Conservation (phyloP, 352 stramenopile genomes). For the Globisporangium yorkense region DNA sequence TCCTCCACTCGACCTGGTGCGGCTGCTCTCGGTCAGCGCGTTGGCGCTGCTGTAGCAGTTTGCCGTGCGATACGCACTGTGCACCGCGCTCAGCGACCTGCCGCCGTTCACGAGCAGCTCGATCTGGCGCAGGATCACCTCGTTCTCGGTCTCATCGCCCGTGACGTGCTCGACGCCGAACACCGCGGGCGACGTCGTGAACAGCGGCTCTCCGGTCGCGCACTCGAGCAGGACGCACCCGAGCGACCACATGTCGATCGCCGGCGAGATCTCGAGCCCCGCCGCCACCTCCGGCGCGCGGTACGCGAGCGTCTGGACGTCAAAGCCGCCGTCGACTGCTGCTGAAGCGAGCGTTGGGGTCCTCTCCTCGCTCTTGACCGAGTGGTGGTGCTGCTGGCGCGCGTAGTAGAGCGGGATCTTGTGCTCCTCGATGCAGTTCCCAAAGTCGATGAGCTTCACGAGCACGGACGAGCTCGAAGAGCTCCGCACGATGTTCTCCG, state of each 20-base stretch:
- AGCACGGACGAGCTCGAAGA: constrained; percentile 15
- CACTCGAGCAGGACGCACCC: constrained; percentile 70
- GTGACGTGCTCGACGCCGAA: not conserved
- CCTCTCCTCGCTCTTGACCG: too few relatives aligned
- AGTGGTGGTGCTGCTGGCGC: constrained; percentile 7
- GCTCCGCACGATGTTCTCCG: constrained; percentile 56
- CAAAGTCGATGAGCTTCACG: constrained; percentile 75
- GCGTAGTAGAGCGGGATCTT: constrained; percentile 30
- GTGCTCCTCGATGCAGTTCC: constrained; percentile 52
- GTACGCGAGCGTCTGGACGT: constrained; percentile 73
- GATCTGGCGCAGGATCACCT: constrained; percentile 40
- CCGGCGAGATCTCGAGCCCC: constrained; percentile 41
- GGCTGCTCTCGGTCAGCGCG: not conserved
- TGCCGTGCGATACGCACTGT: constrained; percentile 16
- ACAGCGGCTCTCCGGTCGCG: constrained; percentile 44
- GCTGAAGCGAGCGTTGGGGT: constrained; percentile 3
- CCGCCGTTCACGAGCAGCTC: constrained; percentile 28
- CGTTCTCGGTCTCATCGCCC: constrained; percentile 17
- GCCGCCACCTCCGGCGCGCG: constrained; percentile 65
- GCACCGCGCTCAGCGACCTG: constrained; percentile 16
- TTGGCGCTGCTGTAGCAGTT: constrained; percentile 1
- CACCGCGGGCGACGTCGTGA: constrained; percentile 19
- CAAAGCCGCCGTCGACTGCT: constrained; percentile 30
- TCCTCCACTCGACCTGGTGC: not conserved
- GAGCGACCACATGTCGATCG: constrained; percentile 79